A percentile compares a stretch with the other conserved stretches of the same genome.
phyloP scores from a whole-genome alignment of 441 rosid species.

The Adansonia grandidieri region DNA sequence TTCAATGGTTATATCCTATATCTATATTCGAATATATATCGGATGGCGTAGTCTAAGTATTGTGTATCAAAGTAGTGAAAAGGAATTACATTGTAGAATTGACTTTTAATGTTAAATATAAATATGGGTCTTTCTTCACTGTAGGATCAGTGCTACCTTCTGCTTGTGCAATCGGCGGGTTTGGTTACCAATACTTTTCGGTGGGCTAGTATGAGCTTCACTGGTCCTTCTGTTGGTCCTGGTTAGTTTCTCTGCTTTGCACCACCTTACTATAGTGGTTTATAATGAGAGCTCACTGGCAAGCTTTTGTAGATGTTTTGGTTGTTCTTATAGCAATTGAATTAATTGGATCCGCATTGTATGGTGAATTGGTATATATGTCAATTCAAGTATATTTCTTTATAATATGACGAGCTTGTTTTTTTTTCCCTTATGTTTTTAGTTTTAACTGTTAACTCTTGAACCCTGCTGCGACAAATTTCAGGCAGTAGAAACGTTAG shows the following conservation, averaged over 20 bases:
- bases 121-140: slow-evolving; percentile 25
- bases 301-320: neutral
- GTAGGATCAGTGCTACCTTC: slow-evolving; percentile 36
- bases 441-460: too few species aligned
- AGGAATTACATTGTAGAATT: neutral
- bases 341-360: neutral
- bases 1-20: too few species aligned
- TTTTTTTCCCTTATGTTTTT: too few species aligned
- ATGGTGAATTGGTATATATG: neutral
- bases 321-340: neutral
- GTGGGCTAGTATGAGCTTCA: slow-evolving; percentile 61
- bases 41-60: neutral
- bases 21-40: too few species aligned
- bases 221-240: slow-evolving; percentile 64
- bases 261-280: neutral
- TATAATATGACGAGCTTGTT: too few species aligned
- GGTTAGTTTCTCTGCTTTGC: slow-evolving; percentile 47
- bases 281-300: neutral
- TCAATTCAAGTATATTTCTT: too few species aligned
- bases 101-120: neutral
- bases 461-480: too few species aligned
- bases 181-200: slow-evolving; percentile 23
- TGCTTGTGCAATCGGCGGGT: slow-evolving; percentile 3
- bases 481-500: too few species aligned
- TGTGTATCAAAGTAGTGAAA: neutral